Conservation (phyloP, 2,329 filamentous ascomycete species). For the Fusarium continuum region DNA sequence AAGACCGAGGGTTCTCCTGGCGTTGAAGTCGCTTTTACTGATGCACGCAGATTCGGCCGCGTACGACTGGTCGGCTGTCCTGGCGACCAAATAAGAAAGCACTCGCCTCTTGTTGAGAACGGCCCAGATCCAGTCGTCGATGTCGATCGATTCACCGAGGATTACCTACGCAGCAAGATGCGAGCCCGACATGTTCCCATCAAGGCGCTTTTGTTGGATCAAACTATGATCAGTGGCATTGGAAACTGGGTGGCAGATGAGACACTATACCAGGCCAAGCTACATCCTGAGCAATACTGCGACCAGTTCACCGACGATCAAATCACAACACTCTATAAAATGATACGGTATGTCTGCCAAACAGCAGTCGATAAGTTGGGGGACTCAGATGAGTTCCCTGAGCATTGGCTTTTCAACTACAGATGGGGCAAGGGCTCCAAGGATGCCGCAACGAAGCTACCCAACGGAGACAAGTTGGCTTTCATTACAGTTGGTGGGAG, state of each 20-base stretch:
- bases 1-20: constrained; percentile 65
- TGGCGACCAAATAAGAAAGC: constrained; percentile 76
- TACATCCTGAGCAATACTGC: constrained; percentile 94
- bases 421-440: constrained; percentile 93
- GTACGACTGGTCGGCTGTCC: constrained; percentile 85
- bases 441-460: constrained; percentile 70
- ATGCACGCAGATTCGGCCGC: constrained; percentile 80
- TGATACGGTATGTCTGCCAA: constrained; percentile 81
- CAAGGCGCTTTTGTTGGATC: constrained; percentile 88
- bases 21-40: constrained; percentile 80
- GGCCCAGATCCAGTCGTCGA: constrained; percentile 93
- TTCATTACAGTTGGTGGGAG: constrained; percentile 90
- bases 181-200: constrained; percentile 82
- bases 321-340: constrained; percentile 74
- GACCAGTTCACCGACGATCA: constrained; percentile 80
- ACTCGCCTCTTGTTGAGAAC: constrained; percentile 86
- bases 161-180: constrained; percentile 78
- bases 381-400: constrained; percentile 84
- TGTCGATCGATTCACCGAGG: constrained; percentile 76
- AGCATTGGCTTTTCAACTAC: constrained; percentile 87
- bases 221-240: constrained; percentile 88
- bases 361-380: constrained; percentile 80
- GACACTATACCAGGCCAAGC: constrained; percentile 84
- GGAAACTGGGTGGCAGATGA: constrained; percentile 99
- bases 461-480: constrained; percentile 84